Conservation (phyloP, 495 filamentous ascomycete species). For the Immersiella caudata region DNA sequence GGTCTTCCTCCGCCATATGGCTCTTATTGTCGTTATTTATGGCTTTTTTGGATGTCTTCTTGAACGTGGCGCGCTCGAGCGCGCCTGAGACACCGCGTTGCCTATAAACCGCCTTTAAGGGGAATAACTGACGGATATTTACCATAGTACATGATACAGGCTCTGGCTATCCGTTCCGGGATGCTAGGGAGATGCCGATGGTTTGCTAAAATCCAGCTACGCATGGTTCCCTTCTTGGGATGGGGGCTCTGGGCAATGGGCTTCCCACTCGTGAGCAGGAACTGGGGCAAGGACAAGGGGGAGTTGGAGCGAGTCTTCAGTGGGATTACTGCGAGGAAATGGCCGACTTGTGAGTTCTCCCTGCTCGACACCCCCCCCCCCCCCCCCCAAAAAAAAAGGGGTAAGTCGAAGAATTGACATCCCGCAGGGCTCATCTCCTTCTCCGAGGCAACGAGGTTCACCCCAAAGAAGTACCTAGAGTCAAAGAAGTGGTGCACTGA, state of each 20-base stretch:
- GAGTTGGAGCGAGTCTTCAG: slow-evolving; percentile 58
- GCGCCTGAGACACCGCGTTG: too few relatives aligned
- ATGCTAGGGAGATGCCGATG: slow-evolving; percentile 62
- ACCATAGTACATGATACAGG: slow-evolving; percentile 35
- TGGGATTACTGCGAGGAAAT: slow-evolving; percentile 48
- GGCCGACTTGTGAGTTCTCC: slow-evolving; percentile 56
- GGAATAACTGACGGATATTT: too few relatives aligned
- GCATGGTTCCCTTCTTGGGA: slow-evolving; percentile 59
- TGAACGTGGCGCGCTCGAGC: too few relatives aligned
- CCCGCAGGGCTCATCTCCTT: slow-evolving; percentile 59
- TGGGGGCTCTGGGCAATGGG: slow-evolving; percentile 65
- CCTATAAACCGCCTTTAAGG: too few relatives aligned
- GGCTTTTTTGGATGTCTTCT: too few relatives aligned
- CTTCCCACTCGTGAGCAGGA: slow-evolving; percentile 60
- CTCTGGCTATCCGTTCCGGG: slow-evolving; percentile 50
- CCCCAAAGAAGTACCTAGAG: slow-evolving; percentile 52
- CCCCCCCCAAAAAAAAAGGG: neutral
- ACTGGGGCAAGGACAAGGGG: slow-evolving; percentile 56
- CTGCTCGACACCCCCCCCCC: neutral
- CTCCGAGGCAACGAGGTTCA: slow-evolving; percentile 62
- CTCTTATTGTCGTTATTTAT: too few relatives aligned
- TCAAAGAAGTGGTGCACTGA: slow-evolving; percentile 52
- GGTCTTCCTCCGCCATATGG: slow-evolving; percentile 58
- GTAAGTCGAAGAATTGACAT: neutral
- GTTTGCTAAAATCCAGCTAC: slow-evolving; percentile 60